These are phyloP conservation scores for Tilletia caries DNA, from an alignment of 1,284 basidiomycete species.

Conservation along the genomic window DNA sequence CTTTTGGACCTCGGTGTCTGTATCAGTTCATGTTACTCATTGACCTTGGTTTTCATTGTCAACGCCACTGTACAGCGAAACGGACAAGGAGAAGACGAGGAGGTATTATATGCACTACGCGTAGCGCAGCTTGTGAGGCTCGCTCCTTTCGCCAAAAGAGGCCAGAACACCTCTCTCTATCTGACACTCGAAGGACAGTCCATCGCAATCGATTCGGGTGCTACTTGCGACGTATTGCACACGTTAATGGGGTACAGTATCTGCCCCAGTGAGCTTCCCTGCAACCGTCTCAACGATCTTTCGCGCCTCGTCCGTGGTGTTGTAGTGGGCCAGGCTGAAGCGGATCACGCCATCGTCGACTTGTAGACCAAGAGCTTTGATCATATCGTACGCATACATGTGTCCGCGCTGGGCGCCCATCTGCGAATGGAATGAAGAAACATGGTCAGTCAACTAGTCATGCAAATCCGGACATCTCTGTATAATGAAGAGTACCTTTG, in stretches of 20 bases:
- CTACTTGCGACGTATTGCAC: too few relatives aligned
- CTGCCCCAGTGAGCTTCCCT: too few relatives aligned
- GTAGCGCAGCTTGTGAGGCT: too few relatives aligned
- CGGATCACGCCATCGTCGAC: constrained; percentile 65
- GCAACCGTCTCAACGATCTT: too few relatives aligned
- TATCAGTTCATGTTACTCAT: neutral
- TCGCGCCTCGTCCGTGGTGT: constrained; percentile 67
- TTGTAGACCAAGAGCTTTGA: constrained; percentile 56
- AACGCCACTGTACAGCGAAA: neutral
- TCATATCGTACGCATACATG: constrained; percentile 70
- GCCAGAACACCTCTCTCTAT: too few relatives aligned
- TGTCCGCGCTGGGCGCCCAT: constrained; percentile 74
- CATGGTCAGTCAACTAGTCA: neutral
- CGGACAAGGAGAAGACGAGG: constrained; percentile 16
- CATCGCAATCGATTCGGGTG: too few relatives aligned
- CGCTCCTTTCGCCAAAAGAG: too few relatives aligned
- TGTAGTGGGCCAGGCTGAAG: constrained; percentile 76
- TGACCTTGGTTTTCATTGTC: neutral
- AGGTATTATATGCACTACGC: constrained; percentile 29
- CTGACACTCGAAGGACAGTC: too few relatives aligned
- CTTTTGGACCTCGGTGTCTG: too few relatives aligned
- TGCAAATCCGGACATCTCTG: neutral
- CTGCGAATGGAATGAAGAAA: constrained; percentile 54
- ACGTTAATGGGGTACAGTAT: too few relatives aligned
- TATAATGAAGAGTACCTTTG: constrained; percentile 59